These are phyloP conservation scores for Suhomyces kunorum DNA, from an alignment of 1,139 yeast genomes.

Conservation along the genomic window DNA sequence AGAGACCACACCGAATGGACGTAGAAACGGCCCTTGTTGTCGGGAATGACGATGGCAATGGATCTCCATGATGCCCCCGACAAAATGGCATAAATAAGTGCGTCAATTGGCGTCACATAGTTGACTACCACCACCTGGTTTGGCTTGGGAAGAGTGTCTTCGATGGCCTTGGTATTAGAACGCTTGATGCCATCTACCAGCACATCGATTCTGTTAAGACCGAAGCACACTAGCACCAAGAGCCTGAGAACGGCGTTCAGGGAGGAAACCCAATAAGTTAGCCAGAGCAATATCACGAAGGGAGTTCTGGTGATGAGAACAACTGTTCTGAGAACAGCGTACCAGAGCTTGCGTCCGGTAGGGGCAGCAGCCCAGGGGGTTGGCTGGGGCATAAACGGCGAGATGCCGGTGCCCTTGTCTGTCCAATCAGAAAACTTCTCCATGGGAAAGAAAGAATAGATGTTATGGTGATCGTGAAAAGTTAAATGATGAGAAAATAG, in stretches of 20 bases:
- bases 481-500: no score
- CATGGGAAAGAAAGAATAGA: constrained; percentile 37
- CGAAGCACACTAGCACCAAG: constrained; percentile 23
- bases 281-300: constrained; percentile 15
- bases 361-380: constrained; percentile 7
- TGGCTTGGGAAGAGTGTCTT: constrained; percentile 38
- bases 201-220: constrained; percentile 36
- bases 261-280: constrained; percentile 8
- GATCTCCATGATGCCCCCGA: constrained; percentile 32
- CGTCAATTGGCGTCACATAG: constrained; percentile 58
- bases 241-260: constrained; percentile 14
- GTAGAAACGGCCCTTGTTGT: constrained; percentile 36
- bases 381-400: constrained; percentile 65
- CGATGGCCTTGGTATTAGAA: constrained; percentile 36
- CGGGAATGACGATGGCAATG: constrained; percentile 48
- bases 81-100: constrained; percentile 35
- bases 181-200: constrained; percentile 55
- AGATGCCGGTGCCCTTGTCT: constrained; percentile 80
- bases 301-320: constrained; percentile 30
- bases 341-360: constrained; percentile 9
- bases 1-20: constrained; percentile 38
- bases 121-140: constrained; percentile 54
- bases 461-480: no score
- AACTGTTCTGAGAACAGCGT: constrained; percentile 19
- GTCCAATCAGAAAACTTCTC: constrained; percentile 75